Evolutionary conservation across 2,329 filamentous ascomycete genomes (phyloP).

Genomic region (Calycina marina): DNA sequence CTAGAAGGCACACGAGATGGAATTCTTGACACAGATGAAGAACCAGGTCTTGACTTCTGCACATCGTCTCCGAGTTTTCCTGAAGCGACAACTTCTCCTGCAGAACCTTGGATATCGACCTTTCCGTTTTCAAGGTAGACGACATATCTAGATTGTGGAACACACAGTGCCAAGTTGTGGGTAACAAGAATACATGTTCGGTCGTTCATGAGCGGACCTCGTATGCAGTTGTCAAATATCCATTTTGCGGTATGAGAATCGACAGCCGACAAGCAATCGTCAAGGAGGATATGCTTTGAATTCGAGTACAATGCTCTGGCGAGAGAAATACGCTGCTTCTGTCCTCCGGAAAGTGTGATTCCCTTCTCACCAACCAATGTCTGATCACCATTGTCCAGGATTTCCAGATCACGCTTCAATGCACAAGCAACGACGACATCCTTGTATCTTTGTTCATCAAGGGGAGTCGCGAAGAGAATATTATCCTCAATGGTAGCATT

Average conservation of each 20-base stretch:
- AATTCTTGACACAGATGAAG: conserved; percentile 53
- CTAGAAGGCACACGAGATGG: conserved; percentile 69
- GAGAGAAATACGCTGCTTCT: conserved; percentile 93
- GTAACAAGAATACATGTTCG: conserved; percentile 92
- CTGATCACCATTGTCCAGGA: conserved; percentile 82
- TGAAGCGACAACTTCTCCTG: conserved; percentile 67
- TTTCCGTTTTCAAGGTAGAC: conserved; percentile 81
- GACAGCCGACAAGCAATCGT: conserved; percentile 91
- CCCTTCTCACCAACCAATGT: conserved; percentile 95
- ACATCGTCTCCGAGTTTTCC: conserved; percentile 81
- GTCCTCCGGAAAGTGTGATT: conserved; percentile 88
- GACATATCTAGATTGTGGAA: conserved; percentile 65
- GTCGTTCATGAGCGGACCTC: conserved; percentile 73
- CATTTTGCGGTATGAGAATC: conserved; percentile 96
- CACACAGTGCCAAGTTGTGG: conserved; percentile 82
- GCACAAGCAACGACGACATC: conserved; percentile 85
- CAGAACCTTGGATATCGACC: conserved; percentile 59
- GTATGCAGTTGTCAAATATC: conserved; percentile 90
- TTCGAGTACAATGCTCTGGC: conserved; percentile 96
- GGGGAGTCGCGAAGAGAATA: conserved; percentile 75
- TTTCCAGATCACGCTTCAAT: conserved; percentile 78
- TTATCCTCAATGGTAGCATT: conserved; percentile 95
- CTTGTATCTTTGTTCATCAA: conserved; percentile 69
- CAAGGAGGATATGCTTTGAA: conserved; percentile 77
- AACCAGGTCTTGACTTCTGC: conserved; percentile 53